Evolutionary conservation across 1,139 yeast species (phyloP), one percentile per base, ranked within the genome.

Genomic region (Eremothecium cymbalariae): DNA sequence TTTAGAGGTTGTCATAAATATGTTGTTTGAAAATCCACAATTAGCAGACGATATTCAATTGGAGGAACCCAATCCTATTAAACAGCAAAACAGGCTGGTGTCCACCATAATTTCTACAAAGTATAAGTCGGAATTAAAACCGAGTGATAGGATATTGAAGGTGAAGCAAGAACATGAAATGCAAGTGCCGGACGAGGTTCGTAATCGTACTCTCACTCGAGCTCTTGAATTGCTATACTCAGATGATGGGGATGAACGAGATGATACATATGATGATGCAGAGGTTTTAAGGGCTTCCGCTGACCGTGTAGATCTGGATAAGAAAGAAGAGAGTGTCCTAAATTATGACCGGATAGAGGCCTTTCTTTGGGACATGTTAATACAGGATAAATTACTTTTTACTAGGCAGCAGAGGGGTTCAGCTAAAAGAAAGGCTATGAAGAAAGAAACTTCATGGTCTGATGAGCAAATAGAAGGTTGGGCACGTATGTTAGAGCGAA

Each of bases 381-480:
- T 72, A 45, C 60, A 64, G 4, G 67, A 72, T 31, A 78, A 79
- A 0, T 59, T 60, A 1, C 50, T 63, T 8, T 78, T 88, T 44
- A 68, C 61, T 6, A 67, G 72, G 40, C 44, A 60, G 0, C 56
- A 64, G 4, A 64, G 95, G 39, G 74, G 76, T 33, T 51, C 77
- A 0, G 58, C 65, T 25, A 57, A 51, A 7, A 66, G 96, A 38
- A 60, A 62, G 18, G 70, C 67, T 15, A 59, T 85, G 50, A 73
- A 69, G 45, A 51, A 57, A 11, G 61, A 63, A 24, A 71, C 78
- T 0, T 65, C 65, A 1, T 83, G 94, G 95, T 66, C 86, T 0
- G 90, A 86, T 55, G 95, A 84, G 51, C 94, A 85, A 55, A 73
- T 88, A 30, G 96, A 88, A 63, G 95, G 95, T 0, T 88, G 96